Base-by-base conservation (phyloP, 176 grass and related monocot genomes). In the Raddia distichophylla region DNA sequence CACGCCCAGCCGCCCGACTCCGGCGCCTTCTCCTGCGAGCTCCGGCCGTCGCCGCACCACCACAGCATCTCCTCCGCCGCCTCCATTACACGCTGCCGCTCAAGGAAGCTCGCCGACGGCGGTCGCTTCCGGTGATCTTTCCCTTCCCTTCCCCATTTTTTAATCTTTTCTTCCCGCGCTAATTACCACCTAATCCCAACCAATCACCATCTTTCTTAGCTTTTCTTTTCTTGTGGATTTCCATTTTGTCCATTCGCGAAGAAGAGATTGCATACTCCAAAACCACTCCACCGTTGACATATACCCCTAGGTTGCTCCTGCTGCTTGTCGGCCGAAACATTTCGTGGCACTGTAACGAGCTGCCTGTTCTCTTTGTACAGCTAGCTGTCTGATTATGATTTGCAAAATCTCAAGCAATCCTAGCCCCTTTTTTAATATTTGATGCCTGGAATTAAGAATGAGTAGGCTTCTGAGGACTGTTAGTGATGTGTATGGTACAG, bases 21-120 rank as follows among this genome's bases (percentile, higher is more conserved):
- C 10, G 60, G 63, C 16, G 17, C 60, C 60, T 90, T 92, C 85
- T 90, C 85, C 15, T 51, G 59, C 72, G 94, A 97, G 46, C 83
- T 97, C 71, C 82, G 83, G 32, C 83, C 85, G 53, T 93, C 94
- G 55, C 89, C 73, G 40, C 91, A 90, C 85, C 91, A 90, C 85
- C 91, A 87, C 85, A 84, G 22, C 10, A 85, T 83, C 59, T 19
- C 71, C 51, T 58, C 86, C 13, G 76, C 49, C 0, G 75, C 82
- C 7, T 20, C 93, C n/a, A 72, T 98, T 1, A 67, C 85, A 1
- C 90, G 89, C 65, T 89, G 90, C 71, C 86, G 95, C 0, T 98
- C 95, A 20, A 73, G 82, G 65, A 98, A 94, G 86, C 84, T 93
- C 53, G 90, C 90, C 68, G 86, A 87, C 83, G 65, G 70, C 69